Conservation (phyloP, 2,329 filamentous ascomycete species). For the Penicillium olsonii region DNA sequence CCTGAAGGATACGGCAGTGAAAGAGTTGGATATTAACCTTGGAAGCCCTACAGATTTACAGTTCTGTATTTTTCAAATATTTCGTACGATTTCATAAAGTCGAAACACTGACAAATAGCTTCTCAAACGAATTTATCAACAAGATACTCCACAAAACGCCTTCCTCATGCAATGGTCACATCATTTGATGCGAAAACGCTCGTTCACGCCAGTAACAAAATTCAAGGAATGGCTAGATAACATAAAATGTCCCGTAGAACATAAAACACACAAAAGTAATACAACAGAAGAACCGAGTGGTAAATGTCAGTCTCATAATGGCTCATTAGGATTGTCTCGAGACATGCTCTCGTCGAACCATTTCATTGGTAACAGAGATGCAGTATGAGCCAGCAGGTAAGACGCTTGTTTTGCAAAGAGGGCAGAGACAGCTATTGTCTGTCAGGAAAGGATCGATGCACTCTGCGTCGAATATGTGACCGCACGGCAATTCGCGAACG, state of each 20-base stretch:
- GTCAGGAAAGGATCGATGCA: constrained; percentile 86
- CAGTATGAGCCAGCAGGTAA: constrained; percentile 69
- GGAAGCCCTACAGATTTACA: no score
- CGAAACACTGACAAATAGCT: no score
- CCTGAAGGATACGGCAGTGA: no score
- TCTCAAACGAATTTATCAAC: no score
- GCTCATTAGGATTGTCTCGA: constrained; percentile 46
- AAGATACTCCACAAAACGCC: neutral
- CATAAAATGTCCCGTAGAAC: neutral
- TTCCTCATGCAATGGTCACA: neutral
- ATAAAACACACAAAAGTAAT: neutral
- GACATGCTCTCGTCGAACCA: constrained; percentile 79
- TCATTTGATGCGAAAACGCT: neutral
- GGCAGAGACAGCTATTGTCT: constrained; percentile 80
- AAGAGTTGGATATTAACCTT: no score
- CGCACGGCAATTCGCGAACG: constrained; percentile 83
- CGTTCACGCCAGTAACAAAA: neutral
- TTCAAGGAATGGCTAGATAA: neutral
- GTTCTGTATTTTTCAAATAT: no score
- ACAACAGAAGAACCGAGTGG: neutral
- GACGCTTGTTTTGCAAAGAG: constrained; percentile 83
- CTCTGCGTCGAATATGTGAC: constrained; percentile 89
- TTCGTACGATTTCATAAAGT: no score
- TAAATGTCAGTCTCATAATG: neutral
- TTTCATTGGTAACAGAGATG: constrained; percentile 72